Percentiles rank a stretch among this genome's conserved stretches.
These are phyloP conservation scores for Podosphaera fusca DNA, from an alignment of 2,329 filamentous ascomycete species.

Conservation along the genomic window DNA sequence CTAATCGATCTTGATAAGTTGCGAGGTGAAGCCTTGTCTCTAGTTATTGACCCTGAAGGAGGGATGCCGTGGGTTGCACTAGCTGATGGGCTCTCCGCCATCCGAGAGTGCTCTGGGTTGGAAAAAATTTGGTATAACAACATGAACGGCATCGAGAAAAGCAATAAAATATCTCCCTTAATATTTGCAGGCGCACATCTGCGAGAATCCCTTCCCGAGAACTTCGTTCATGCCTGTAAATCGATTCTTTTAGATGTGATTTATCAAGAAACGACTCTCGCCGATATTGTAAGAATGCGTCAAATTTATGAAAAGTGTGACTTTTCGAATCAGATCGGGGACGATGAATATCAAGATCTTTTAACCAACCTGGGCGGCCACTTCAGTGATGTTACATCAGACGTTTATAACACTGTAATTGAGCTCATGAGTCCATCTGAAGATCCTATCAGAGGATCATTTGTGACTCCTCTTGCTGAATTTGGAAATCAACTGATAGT, in stretches of 20 bases:
- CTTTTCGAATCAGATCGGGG: conserved; percentile 56
- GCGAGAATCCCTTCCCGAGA: conserved; percentile 44
- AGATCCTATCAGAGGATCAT: conserved; percentile 13
- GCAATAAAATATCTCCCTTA: conserved; percentile 33
- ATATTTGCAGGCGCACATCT: conserved; percentile 49
- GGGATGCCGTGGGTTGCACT: conserved; percentile 68
- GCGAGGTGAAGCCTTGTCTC: conserved; percentile 56
- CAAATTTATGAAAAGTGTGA: conserved; percentile 57
- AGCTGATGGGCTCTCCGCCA: conserved; percentile 55
- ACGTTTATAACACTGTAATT: conserved; percentile 30
- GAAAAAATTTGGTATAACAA: conserved; percentile 55
- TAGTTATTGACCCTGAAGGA: conserved; percentile 47
- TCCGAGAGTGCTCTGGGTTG: conserved; percentile 56
- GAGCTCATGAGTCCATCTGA: conserved; percentile 22
- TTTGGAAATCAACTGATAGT: conserved; percentile 58
- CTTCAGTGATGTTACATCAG: conserved; percentile 32
- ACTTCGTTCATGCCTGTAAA: conserved; percentile 43
- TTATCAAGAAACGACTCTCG: conserved; percentile 46
- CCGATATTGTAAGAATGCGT: conserved; percentile 52
- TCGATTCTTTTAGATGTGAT: conserved; percentile 48
- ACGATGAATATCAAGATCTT: conserved; percentile 57
- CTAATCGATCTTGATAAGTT: conserved; percentile 70
- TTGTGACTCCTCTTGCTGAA: conserved; percentile 33
- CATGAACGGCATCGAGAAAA: conserved; percentile 23
- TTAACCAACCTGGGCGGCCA: conserved; percentile 42